A percentile compares a stretch with the other conserved stretches of the same genome.
Conservation (phyloP, 371 early-diverging fungal species). For the Sporodiniella umbellata region DNA sequence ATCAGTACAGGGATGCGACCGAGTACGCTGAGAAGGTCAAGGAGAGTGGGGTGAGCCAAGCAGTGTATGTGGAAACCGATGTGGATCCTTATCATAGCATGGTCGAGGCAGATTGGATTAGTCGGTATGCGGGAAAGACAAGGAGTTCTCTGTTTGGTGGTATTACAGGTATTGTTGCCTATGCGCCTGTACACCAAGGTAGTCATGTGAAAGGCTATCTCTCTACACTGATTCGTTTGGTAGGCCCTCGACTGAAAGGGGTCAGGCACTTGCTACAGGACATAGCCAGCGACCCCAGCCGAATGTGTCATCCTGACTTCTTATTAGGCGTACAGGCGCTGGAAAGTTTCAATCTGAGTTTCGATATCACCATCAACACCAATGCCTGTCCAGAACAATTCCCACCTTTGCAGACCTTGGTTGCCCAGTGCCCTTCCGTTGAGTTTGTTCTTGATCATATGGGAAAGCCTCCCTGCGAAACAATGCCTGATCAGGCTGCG, state of each 20-base stretch:
- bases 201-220: constrained; percentile 25
- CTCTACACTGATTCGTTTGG: constrained; percentile 19
- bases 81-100: constrained; percentile 26
- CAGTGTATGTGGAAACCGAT: constrained; percentile 27
- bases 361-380: constrained; percentile 41
- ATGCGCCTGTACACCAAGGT: constrained; percentile 44
- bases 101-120: constrained; percentile 44
- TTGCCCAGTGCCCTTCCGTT: constrained; percentile 36
- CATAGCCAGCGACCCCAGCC: constrained; percentile 24
- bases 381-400: constrained; percentile 36
- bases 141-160: constrained; percentile 26
- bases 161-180: constrained; percentile 40
- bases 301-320: constrained; percentile 22
- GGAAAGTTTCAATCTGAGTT: constrained; percentile 24
- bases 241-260: constrained; percentile 23
- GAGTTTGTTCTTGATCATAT: constrained; percentile 45
- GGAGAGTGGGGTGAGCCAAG: not conserved
- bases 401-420: constrained; percentile 30
- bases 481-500: constrained; percentile 17
- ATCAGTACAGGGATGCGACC: constrained; percentile 19
- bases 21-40: constrained; percentile 7
- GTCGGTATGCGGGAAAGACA: constrained; percentile 20
- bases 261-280: constrained; percentile 40
- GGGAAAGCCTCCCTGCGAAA: constrained; percentile 47
- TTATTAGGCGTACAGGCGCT: constrained; percentile 29